Evolutionary conservation across 306 rosid genomes (phyloP).

Genomic region (Corylus americana): DNA sequence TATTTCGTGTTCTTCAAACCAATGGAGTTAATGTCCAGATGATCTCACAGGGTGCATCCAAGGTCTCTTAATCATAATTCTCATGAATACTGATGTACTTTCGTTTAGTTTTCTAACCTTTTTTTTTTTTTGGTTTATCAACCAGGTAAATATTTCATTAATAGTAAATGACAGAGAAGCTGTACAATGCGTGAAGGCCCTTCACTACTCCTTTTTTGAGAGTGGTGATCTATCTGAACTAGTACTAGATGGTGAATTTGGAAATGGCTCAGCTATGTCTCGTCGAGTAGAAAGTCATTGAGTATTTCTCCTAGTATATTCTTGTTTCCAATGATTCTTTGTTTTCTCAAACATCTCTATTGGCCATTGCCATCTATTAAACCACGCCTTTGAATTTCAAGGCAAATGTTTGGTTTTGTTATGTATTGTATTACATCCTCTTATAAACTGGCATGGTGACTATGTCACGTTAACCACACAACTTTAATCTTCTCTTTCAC

Average conservation of each 20-base stretch:
- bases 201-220: constrained; percentile 22
- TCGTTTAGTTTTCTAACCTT: neutral
- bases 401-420: neutral
- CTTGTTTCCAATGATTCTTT: neutral
- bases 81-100: constrained; percentile 13
- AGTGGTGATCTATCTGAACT: constrained; percentile 8
- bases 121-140: constrained; percentile 14
- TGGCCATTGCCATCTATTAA: neutral
- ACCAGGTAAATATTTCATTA: constrained; percentile 89
- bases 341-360: neutral
- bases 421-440: too few species aligned
- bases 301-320: neutral
- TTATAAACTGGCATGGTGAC: too few species aligned
- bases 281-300: neutral
- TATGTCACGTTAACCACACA: too few species aligned
- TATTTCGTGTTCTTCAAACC: constrained; percentile 71
- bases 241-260: neutral
- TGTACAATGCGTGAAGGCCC: constrained; percentile 27
- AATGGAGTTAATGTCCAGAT: constrained; percentile 93
- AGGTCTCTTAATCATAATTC: constrained; percentile 51
- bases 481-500: too few species aligned
- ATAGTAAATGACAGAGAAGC: constrained; percentile 68
- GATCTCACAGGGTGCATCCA: constrained; percentile 99
- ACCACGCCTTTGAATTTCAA: neutral
- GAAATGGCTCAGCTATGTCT: constrained; percentile 15